Base-by-base conservation (phyloP, 148 eudicot genomes). In the Simmondsia chinensis region DNA sequence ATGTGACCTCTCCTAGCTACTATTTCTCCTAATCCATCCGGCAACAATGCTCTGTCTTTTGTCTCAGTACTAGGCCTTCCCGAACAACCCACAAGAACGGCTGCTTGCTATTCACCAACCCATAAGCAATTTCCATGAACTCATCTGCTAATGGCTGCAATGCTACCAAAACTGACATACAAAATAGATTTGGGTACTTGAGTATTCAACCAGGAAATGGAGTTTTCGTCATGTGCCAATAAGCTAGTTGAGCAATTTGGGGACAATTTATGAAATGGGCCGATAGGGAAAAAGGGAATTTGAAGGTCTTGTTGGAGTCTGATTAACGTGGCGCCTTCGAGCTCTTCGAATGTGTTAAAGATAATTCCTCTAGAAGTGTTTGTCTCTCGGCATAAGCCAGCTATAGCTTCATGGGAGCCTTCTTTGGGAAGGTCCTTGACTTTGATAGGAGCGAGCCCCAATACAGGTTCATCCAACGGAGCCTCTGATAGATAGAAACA, bases 31-130 rank as follows among this genome's bases (percentile, higher is more conserved):
- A 38, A 39, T 6, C 43, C 63, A 12, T 47, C 14, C 7, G 43
- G 33, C 3, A 47, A 28, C 7, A 23, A 6, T 2, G 13, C 18
- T 0, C 12, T 8, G 32, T 50, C 15, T 46, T 39, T n/a, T 36
- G 33, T 9, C 65, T 60, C 0, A 40, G 34, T 8, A 71, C 60
- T 7, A 56, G 38, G 12, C 63, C 72, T 16, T 61, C 69, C 18
- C 77, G 42, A 39, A 72, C 44, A 6, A 62, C 80, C 76, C 81
- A 75, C 46, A 75, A 37, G 20, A 75, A 75, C 0, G 76, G 68
- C 7, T 54, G 66, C 35, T 23, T 50, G 31, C 73, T 66, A 12
- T 55, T 49, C 18, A 68, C 75, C 17, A 74, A 21, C 10, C 75
- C 79, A 32, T 28, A 60, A 12, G 75, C 75, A 33, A 74, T 54